phyloP scores from a whole-genome alignment of 1,284 basidiomycete species.

The Pascua guehoae region DNA sequence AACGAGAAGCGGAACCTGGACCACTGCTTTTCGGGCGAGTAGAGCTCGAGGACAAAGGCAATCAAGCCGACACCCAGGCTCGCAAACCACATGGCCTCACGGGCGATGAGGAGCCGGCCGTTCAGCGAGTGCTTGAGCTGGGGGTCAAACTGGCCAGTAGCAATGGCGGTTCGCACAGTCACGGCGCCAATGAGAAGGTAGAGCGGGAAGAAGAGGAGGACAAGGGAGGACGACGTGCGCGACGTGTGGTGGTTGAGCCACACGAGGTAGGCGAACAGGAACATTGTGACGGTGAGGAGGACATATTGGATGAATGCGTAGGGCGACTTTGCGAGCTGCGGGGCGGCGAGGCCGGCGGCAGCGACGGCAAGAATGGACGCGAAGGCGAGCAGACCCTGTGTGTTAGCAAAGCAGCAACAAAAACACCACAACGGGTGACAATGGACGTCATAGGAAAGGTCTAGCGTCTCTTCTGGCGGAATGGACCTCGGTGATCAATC shows the following conservation, averaged over 20 bases:
- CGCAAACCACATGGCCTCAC: constrained; percentile 46
- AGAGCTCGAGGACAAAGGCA: constrained; percentile 66
- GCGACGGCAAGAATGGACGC: constrained; percentile 54
- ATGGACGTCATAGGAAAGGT: constrained; percentile 40
- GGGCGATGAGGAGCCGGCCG: constrained; percentile 34
- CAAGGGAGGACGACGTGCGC: constrained; percentile 67
- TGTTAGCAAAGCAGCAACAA: constrained; percentile 9
- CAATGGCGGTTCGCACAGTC: constrained; percentile 62
- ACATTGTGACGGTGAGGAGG: constrained; percentile 30
- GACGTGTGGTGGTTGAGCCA: constrained; percentile 70
- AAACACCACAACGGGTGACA: background rate
- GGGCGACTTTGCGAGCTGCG: constrained; percentile 52
- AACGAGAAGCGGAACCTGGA: background rate
- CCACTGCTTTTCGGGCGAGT: constrained; percentile 61
- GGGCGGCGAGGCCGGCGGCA: constrained; percentile 57
- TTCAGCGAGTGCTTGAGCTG: constrained; percentile 19
- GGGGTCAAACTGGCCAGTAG: constrained; percentile 32
- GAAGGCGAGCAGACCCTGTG: constrained; percentile 43
- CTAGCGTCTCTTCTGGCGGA: constrained; percentile 41
- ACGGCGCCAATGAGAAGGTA: constrained; percentile 59
- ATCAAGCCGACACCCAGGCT: constrained; percentile 56
- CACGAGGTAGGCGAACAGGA: constrained; percentile 39
- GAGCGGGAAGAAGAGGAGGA: constrained; percentile 80
- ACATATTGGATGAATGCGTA: constrained; percentile 21
- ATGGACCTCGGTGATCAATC: too few relatives aligned